Evolutionary conservation across 2,329 filamentous ascomycete genomes (phyloP), one percentile per base, ranked within the genome.

Genomic region (Neoarthrinium moseri): DNA sequence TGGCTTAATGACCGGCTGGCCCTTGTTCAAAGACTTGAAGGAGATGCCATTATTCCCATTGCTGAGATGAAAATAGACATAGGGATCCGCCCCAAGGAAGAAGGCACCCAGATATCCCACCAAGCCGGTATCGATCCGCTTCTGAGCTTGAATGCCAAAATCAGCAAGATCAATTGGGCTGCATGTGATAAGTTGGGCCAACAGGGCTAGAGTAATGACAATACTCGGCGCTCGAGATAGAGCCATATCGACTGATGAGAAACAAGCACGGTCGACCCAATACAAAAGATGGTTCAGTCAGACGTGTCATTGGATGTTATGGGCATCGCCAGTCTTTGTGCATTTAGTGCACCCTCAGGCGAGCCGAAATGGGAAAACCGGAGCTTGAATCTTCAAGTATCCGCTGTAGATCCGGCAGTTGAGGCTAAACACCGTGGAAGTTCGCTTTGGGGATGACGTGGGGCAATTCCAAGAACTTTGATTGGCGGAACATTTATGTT

Each of bases 41-140:
- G 72, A 73, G 12, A 71, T 56, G 0, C 74, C 63, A 52, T 74
- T 69, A 55, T 80, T 79, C 43, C 73, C 74, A 32, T 77, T 72
- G 54, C 73, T 77, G 32, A 75, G 65, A 53, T 80, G 77, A 48
- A 78, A 73, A 56, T 78, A 80, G 3, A 80, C 70, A 41, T 70
- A 73, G 0, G 75, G 76, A 27, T 76, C 73, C 22, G 73, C 67
- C 5, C 77, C 76, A 4, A 79, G 69, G 56, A 80, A 81, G 58
- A 80, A 78, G 7, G 72, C 74, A 3, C 74, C 75, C 2, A 80
- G 60, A 55, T 80, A 80, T 2, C 75, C 74, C 0, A 70, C 72
- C 3, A 78, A 60, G 41, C 60, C 69, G 0, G 71, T 12, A 34
- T 71, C 59, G 29, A 66, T 57, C 54, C 67, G 53, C 53, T 59